phyloP scores from a whole-genome alignment of 768 basidiomycete species.

The Coprinopsis cinerea region DNA sequence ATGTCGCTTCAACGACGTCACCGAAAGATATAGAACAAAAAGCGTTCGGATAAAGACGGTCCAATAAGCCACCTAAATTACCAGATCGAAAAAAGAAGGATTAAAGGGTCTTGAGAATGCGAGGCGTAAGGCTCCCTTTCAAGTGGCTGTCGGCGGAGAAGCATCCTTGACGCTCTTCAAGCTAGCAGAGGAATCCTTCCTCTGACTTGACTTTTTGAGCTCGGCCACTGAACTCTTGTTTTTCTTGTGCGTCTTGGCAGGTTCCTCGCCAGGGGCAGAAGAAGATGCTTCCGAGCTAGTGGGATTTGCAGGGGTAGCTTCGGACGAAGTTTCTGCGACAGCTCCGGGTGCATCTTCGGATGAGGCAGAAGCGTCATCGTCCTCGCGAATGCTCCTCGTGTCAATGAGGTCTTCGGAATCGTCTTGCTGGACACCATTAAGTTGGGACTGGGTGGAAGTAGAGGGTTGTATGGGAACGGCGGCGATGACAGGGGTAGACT shows the following conservation, averaged over 20 bases:
- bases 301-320: slow-evolving; percentile 7
- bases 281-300: neutral
- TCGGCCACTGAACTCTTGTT: slow-evolving; percentile 51
- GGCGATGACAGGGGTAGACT: slow-evolving; percentile 31
- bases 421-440: neutral
- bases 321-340: slow-evolving; percentile 19
- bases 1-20: no score
- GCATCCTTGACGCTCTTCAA: slow-evolving; percentile 35
- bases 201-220: slow-evolving; percentile 48
- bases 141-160: slow-evolving; percentile 6
- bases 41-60: no score
- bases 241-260: slow-evolving; percentile 44
- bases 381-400: no score
- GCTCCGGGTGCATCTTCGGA: slow-evolving; percentile 2
- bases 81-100: no score
- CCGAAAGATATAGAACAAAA: no score
- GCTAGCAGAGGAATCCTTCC: slow-evolving; percentile 42
- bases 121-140: neutral
- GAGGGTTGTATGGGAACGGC: slow-evolving; percentile 32
- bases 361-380: neutral
- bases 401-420: neutral
- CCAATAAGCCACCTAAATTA: no score
- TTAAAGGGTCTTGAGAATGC: neutral
- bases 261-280: slow-evolving; percentile 15
- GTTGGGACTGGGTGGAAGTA: slow-evolving; percentile 10